Conservation (phyloP, 768 basidiomycete species). For the Lactarius psammicola region DNA sequence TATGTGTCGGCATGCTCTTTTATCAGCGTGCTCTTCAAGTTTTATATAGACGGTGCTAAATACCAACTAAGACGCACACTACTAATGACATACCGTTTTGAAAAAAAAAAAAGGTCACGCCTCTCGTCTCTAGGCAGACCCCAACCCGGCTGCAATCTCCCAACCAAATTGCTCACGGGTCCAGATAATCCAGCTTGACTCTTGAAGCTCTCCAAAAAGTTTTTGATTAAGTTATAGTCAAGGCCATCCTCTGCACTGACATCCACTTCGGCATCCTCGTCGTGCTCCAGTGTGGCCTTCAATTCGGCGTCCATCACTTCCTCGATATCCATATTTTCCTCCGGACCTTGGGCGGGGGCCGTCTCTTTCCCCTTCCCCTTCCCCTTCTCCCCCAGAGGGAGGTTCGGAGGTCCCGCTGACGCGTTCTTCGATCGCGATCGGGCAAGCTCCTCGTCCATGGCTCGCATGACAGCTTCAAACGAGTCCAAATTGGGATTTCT, state of each 20-base stretch:
- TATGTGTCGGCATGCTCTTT: not conserved
- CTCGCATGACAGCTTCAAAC: constrained; percentile 95
- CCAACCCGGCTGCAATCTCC: constrained; percentile 77
- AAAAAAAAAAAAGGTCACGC: not conserved
- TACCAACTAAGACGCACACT: not conserved
- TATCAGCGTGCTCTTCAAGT: too few relatives aligned
- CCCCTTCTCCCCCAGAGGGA: constrained; percentile 35
- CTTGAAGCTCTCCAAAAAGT: constrained; percentile 95
- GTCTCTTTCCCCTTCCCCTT: constrained; percentile 48
- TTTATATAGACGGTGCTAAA: not conserved
- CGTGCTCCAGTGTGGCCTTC: constrained; percentile 55
- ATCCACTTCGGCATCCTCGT: constrained; percentile 54
- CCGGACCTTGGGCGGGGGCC: constrained; percentile 39
- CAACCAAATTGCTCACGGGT: constrained; percentile 87
- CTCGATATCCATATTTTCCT: constrained; percentile 68
- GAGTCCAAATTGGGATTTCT: constrained; percentile 78
- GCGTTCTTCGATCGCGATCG: constrained; percentile 39
- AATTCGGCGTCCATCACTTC: constrained; percentile 90
- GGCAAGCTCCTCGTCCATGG: constrained; percentile 84
- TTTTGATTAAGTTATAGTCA: constrained; percentile 93
- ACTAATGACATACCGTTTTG: not conserved
- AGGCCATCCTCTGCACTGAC: constrained; percentile 47
- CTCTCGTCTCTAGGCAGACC: constrained; percentile 68
- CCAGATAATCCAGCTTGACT: constrained; percentile 87
- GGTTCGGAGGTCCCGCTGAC: not conserved